Evolutionary conservation across 345 rosid species (phyloP), one percentile per base, ranked within the genome.

Genomic region (Eutrema japonicum): DNA sequence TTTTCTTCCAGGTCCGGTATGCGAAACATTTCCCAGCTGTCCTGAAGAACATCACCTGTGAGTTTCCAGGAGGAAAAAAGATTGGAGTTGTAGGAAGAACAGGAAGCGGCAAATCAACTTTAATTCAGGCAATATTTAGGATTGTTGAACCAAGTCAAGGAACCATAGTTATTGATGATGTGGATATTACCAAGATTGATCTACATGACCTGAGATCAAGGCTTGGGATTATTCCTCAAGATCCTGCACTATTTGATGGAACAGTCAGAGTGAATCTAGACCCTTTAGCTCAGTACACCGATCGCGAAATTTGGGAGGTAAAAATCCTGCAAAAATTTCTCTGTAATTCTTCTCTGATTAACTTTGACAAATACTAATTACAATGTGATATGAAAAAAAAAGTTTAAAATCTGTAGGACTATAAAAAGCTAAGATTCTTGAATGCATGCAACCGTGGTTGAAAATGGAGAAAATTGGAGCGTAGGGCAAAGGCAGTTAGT

Each of bases 41-140:
- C 74, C 76, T 93, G 68, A 89, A 85, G 74, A 84, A 86, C 77
- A 85, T 93, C 16, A 84, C 68, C 71, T 91, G 96, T 83, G 87
- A 84, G 36, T 87, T 93, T 76, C 98, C 97, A 2, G 93, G 94
- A 79, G 78, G 85, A 72, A 88, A 80, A 66, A 93, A 89, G 80
- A 82, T 93, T 46, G 98, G 98, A 43, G 97, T 93, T 12, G 98
- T 93, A 40, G 98, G 97, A 77, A 88, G 98, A 81, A 93, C 97
- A 55, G 97, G 97, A 57, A 89, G 98, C 54, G 97, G 98, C 59
- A 93, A 93, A 80, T 91, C 98, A 66, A 93, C 98, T 35, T 82
- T 93, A 5, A 89, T 87, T 74, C 98, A 91, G 73, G 97, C 97
- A 47, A 47, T 93, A 37, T 93, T 93, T 82, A 86, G 98, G 78